Evolutionary conservation across 1,139 yeast genomes (phyloP).

Genomic region (Candida sp.): DNA sequence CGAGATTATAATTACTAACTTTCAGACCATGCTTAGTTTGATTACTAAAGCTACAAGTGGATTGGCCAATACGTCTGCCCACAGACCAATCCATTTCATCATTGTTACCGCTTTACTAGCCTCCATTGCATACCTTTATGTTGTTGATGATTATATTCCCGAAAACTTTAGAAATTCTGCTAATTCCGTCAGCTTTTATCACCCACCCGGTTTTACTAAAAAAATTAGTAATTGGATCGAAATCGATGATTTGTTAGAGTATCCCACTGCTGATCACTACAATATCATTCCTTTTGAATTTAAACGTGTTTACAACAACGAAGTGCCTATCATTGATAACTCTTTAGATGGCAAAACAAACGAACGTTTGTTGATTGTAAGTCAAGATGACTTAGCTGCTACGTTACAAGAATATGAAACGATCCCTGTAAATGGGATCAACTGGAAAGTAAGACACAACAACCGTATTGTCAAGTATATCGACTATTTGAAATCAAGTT

Average conservation of each 20-base stretch:
- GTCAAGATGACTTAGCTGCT: slow-evolving; percentile 30
- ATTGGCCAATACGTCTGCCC: slow-evolving; percentile 68
- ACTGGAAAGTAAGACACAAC: slow-evolving; percentile 67
- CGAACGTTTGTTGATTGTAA: slow-evolving; percentile 43
- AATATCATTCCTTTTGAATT: slow-evolving; percentile 57
- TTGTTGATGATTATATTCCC: slow-evolving; percentile 76
- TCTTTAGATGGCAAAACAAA: slow-evolving; percentile 28
- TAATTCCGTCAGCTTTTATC: slow-evolving; percentile 27
- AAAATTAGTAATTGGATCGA: slow-evolving; percentile 42
- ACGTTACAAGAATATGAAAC: slow-evolving; percentile 29
- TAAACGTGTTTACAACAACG: slow-evolving; percentile 34
- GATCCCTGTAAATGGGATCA: slow-evolving; percentile 37
- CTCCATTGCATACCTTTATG: slow-evolving; percentile 76
- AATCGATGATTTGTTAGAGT: slow-evolving; percentile 27
- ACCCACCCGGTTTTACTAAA: slow-evolving; percentile 42
- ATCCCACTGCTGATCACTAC: slow-evolving; percentile 42
- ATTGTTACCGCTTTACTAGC: slow-evolving; percentile 73
- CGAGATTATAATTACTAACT: background rate
- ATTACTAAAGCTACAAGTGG: slow-evolving; percentile 33
- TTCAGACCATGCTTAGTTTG: slow-evolving; percentile 20
- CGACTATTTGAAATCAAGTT: slow-evolving; percentile 50
- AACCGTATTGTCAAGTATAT: slow-evolving; percentile 64
- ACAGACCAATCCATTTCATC: slow-evolving; percentile 86
- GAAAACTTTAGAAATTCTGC: slow-evolving; percentile 17
- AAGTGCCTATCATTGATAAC: slow-evolving; percentile 29